A percentile compares a stretch with the other conserved stretches of the same genome.
Conservation (phyloP, 2,329 filamentous ascomycete species). For the Colletotrichum sp. region DNA sequence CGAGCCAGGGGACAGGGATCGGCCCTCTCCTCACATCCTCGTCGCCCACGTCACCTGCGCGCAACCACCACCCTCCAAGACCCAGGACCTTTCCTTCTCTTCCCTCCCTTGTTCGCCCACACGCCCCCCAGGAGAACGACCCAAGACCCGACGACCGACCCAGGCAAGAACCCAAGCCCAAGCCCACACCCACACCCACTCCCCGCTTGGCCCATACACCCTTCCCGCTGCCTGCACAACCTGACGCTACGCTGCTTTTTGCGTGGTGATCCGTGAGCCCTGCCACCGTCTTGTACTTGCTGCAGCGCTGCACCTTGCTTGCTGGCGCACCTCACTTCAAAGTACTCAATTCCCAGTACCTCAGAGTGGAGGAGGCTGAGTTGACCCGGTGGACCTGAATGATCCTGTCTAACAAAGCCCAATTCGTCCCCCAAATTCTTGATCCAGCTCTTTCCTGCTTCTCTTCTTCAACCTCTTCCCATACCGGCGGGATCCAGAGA, state of each 20-base stretch:
- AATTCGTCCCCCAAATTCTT: constrained; percentile 15
- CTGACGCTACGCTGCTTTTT: constrained; percentile 3
- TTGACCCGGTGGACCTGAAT: constrained; percentile 17
- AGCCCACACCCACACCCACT: background rate
- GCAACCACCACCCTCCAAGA: background rate
- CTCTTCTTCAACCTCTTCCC: background rate
- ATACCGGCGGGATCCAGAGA: constrained; percentile 5
- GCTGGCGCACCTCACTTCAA: background rate
- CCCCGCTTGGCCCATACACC: constrained; percentile 1
- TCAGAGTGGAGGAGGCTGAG: constrained; percentile 21
- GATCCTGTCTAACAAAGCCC: constrained; percentile 21
- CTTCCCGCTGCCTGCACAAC: constrained; percentile 2
- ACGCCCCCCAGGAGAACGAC: background rate
- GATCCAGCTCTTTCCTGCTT: background rate
- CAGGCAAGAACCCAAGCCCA: background rate
- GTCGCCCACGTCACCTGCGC: constrained; percentile 21
- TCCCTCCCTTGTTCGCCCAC: constrained; percentile 2
- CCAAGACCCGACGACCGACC: background rate
- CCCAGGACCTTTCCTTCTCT: constrained; percentile 2
- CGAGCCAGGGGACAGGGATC: constrained; percentile 1
- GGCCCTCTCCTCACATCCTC: background rate
- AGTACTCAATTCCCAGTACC: background rate
- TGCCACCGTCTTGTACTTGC: background rate
- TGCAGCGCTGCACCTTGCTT: constrained; percentile 1
- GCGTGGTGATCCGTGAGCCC: constrained; percentile 16